Base-by-base conservation (phyloP, 371 early-diverging fungal genomes). In the Nosema bombycis region DNA sequence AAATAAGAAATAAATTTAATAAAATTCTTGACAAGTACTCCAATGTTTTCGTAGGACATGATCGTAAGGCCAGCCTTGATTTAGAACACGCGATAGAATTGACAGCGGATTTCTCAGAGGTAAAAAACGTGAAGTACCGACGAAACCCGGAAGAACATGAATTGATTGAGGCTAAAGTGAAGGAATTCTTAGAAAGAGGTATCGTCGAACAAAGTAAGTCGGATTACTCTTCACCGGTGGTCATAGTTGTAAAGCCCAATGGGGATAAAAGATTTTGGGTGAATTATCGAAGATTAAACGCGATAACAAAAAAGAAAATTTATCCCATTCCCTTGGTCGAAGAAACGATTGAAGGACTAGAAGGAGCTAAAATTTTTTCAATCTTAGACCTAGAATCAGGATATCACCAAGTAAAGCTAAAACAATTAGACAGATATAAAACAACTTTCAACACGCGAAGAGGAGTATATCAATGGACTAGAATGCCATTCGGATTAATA, bases 321-420 rank as follows among this genome's bases (percentile, higher is more conserved):
- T 60, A 24, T 10, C 29, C 61, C 10, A 60, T 60, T 4, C 61
- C 61, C 4, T 12, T 4, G 61, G 61, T 60, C 15, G 61, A 60
- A 12, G 61, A 60, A 24, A 60, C n/a, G 4, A 10, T 46, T 10
- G 61, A 60, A 10, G 4, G 10, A 10, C 4, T 60, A 23, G 29
- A 24, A 21, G 61, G 61, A 60, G 61, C 61, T 10, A 24, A 15
- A 28, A 60, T 60, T 24, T 60, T 60, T 28, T 24, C n/a, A 60
- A 60, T 12, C 12, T 60, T 60, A 28, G 61, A 60, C 29, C 12
- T 23, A 24, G 6, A 12, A 24, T 60, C 61, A 23, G 88, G 88
- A 0, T 89, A 83, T 73, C 83, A 85, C 82, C 87, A 89, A 70
- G 72, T 87, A 12, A 72, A 0, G 61, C 4, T 60, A 23, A 60